These are phyloP conservation scores for Herpetomonas samuelpessoai DNA, from an alignment of 208 protist species.

Conservation along the genomic window DNA sequence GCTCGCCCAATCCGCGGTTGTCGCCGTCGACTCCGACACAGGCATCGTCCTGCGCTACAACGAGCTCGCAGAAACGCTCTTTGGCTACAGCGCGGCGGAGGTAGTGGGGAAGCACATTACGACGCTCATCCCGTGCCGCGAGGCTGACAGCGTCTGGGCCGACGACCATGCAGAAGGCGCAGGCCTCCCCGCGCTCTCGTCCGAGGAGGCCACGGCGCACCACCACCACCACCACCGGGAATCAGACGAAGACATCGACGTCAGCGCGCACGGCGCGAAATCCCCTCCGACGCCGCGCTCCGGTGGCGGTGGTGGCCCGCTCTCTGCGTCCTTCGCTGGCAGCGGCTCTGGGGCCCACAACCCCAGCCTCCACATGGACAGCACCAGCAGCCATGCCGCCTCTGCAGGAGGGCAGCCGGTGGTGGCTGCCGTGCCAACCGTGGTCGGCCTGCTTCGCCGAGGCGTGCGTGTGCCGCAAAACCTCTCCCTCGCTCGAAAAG, in stretches of 20 bases:
- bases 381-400: no score
- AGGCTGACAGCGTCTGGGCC: background rate
- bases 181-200: background rate
- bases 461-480: background rate
- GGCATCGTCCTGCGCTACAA: conserved; percentile 23
- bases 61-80: conserved; percentile 13
- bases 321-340: no score
- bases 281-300: no score
- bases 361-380: no score
- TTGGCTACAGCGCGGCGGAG: conserved; percentile 18
- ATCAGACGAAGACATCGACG: no score
- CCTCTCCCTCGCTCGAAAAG: conserved; percentile 9
- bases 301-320: no score
- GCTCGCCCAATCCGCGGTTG: conserved; percentile 10
- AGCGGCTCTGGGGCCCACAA: no score
- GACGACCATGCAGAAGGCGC: background rate
- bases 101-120: conserved; percentile 11
- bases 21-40: conserved; percentile 7
- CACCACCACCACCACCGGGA: no score
- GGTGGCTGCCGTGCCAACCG: background rate
- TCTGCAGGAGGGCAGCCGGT: no score
- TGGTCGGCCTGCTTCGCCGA: background rate
- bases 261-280: no score
- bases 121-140: conserved; percentile 9
- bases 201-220: no score